Evolutionary conservation across 2,329 filamentous ascomycete genomes (phyloP).

Genomic region (Anisogramma anomala): DNA sequence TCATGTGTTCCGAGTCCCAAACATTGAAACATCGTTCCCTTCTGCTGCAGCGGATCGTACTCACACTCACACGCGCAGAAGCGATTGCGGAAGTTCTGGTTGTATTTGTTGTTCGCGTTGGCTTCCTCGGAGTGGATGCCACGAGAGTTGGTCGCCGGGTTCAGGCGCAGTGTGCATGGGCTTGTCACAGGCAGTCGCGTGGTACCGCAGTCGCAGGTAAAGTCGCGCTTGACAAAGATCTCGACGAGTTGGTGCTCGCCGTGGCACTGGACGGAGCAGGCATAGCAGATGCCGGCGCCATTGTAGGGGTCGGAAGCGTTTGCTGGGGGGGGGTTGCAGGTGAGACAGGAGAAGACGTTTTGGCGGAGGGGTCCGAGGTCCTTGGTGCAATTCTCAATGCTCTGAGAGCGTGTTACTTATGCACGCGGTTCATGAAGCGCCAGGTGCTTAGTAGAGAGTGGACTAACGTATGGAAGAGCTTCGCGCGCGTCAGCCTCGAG

Average conservation of each 20-base stretch:
- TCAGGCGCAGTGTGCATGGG: conserved; percentile 65
- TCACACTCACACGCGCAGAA: conserved; percentile 86
- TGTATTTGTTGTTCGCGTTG: conserved; percentile 70
- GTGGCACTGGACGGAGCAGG: conserved; percentile 92
- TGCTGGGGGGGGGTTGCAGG: conserved; percentile 72
- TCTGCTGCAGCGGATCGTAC: conserved; percentile 81
- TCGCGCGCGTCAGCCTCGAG: conserved; percentile 93
- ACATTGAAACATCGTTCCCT: conserved; percentile 97
- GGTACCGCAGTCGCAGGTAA: conserved; percentile 92
- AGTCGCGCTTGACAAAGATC: conserved; percentile 90
- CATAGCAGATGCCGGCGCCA: conserved; percentile 83
- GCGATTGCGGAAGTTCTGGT: conserved; percentile 85
- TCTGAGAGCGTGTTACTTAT: conserved; percentile 37
- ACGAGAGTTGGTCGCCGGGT: conserved; percentile 61
- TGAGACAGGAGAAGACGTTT: conserved; percentile 82
- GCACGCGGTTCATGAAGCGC: neutral
- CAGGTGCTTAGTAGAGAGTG: neutral
- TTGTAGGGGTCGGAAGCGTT: conserved; percentile 51
- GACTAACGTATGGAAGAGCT: conserved; percentile 77
- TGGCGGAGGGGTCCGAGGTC: conserved; percentile 82
- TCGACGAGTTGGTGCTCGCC: conserved; percentile 92
- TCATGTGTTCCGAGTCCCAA: conserved; percentile 70
- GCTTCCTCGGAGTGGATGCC: conserved; percentile 68
- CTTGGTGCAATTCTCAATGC: conserved; percentile 87
- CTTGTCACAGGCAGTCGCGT: conserved; percentile 59